Evolutionary conservation across 2,329 filamentous ascomycete species (phyloP).

Genomic region (Beauveria asiatica): DNA sequence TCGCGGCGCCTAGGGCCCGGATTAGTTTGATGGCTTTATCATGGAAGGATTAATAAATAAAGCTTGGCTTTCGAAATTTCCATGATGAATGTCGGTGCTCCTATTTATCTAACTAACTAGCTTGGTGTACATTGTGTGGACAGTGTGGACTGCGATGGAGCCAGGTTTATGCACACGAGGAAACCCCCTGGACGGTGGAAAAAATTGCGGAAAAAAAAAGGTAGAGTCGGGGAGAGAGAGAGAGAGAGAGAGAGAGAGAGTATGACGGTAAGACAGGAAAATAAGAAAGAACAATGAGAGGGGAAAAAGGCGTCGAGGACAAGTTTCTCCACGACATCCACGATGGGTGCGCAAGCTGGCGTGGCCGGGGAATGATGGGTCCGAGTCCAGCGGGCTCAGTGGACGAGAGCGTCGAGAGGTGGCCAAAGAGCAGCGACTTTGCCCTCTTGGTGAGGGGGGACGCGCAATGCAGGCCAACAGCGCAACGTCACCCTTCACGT

Average conservation of each 20-base stretch:
- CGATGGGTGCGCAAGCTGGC: background rate
- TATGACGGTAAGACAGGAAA: background rate
- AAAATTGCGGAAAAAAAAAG: background rate
- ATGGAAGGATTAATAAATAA: background rate
- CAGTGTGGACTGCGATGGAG: background rate
- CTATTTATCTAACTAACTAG: no score
- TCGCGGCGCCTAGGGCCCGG: background rate
- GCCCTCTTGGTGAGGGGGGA: slow-evolving; percentile 4
- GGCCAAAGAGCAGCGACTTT: slow-evolving; percentile 2
- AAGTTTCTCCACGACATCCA: background rate
- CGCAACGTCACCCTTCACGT: slow-evolving; percentile 11
- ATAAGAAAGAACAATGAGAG: background rate
- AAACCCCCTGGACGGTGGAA: background rate
- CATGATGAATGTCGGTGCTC: background rate
- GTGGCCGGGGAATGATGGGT: slow-evolving; percentile 2
- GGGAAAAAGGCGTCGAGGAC: background rate
- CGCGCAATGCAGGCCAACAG: slow-evolving; percentile 9
- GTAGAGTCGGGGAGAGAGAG: background rate
- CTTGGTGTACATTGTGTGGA: background rate
- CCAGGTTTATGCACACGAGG: background rate
- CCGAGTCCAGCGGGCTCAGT: background rate
- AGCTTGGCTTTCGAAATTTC: background rate
- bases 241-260: no score
- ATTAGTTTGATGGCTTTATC: background rate
- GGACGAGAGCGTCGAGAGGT: background rate